These are phyloP conservation scores for Mentha longifolia DNA, from an alignment of 257 asterid genomes.

Conservation along the genomic window DNA sequence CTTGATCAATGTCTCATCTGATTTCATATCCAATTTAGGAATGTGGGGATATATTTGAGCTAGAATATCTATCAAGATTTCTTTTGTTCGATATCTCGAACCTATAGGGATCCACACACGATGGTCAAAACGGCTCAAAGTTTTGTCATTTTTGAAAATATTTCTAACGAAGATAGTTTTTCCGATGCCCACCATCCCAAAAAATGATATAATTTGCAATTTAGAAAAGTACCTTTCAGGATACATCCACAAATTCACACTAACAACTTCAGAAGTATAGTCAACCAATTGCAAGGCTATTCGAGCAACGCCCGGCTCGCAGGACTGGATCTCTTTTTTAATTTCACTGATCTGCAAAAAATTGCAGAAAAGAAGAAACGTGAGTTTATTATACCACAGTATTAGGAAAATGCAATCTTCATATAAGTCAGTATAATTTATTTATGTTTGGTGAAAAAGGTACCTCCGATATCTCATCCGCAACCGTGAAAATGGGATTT, in stretches of 20 bases:
- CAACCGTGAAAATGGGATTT: not conserved
- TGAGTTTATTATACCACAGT: no score
- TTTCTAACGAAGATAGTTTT: not conserved
- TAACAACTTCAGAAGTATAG: no score
- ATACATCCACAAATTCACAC: not conserved
- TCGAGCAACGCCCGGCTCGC: no score
- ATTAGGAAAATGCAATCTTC: no score
- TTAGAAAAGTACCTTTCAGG: not conserved
- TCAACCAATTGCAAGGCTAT: no score
- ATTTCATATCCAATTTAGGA: not conserved
- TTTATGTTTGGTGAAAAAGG: no score
- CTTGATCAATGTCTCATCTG: not conserved
- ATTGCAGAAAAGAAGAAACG: no score
- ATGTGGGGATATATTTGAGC: not conserved
- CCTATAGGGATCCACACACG: not conserved
- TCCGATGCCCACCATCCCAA: slow-evolving; percentile 20
- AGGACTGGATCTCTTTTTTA: no score
- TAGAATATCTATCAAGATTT: not conserved
- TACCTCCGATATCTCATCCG: not conserved
- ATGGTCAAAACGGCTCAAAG: not conserved
- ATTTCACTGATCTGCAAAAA: no score
- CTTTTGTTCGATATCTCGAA: not conserved
- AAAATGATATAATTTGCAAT: not conserved
- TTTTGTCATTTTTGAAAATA: not conserved
- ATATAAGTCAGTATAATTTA: no score